Evolutionary conservation across 495 filamentous ascomycete genomes (phyloP), one percentile per base, ranked within the genome.

Genomic region (Podospora conica): DNA sequence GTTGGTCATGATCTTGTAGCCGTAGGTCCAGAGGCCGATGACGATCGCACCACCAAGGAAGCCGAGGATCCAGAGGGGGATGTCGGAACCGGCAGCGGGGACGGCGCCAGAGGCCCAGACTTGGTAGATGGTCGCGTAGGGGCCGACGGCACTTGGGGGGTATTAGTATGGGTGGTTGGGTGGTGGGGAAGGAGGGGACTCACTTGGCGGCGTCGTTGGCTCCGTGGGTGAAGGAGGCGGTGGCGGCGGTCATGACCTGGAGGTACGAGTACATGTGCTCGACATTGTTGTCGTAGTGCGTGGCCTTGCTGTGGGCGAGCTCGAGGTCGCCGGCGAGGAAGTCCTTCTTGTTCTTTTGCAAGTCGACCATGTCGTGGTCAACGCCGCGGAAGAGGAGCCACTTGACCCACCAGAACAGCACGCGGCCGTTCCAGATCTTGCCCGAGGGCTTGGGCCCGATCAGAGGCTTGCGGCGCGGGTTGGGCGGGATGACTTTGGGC

Each of bases 211-310:
- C 61, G 24, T 63, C 91, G 75, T 94, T 94, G 69, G 90, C 87
- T 60, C 90, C 89, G 77, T 92, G 90, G 5, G 89, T 87, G 63
- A 92, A 91, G 3, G 87, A 91, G 7, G 87, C 86, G 31, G 88
- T 88, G 71, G 85, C 84, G 28, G 90, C 90, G 15, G 88, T 91
- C 66, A 91, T 70, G 63, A 91, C 75, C 77, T 93, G 90, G 56
- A 91, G 74, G 77, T 89, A 91, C 25, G 86, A 86, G 75, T 88
- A 92, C 65, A 85, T 83, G 79, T 91, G 85, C 77, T 93, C 90
- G 74, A 88, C 87, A 69, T 87, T 84, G 78, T 92, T 91, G 77
- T 89, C 84, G 77, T 88, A 92, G 73, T 90, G 86, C 23, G 78
- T 76, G 9, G 85, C 87, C 20, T 81, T 83, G 58, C 86, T 85